phyloP scores from a whole-genome alignment of 352 stramenopile genomes.

The Elongisporangium prolatum region DNA sequence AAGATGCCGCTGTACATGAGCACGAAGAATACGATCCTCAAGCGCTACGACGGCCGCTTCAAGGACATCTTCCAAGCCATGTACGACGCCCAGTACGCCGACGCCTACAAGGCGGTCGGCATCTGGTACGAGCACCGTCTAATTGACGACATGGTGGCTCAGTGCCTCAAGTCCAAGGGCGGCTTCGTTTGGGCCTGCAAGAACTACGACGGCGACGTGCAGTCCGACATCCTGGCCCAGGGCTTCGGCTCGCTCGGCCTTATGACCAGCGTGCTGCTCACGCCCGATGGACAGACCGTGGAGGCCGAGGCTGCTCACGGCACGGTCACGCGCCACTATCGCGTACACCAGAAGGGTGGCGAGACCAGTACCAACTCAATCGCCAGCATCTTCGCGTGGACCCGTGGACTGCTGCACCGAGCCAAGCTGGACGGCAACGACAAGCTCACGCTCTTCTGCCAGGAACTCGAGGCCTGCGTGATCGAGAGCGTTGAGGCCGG shows the following conservation, averaged over 20 bases:
- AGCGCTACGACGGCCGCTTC: conserved; percentile 84
- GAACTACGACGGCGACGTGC: conserved; percentile 91
- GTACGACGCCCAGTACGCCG: conserved; percentile 78
- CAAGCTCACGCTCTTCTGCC: conserved; percentile 62
- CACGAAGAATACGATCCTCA: conserved; percentile 92
- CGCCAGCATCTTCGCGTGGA: conserved; percentile 88
- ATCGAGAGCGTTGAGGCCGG: conserved; percentile 81
- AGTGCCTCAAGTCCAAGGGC: conserved; percentile 85
- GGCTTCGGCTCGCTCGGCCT: conserved; percentile 85
- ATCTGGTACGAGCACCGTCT: conserved; percentile 86
- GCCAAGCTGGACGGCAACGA: conserved; percentile 84
- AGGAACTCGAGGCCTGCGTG: conserved; percentile 70
- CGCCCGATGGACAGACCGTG: conserved; percentile 81
- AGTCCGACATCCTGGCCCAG: conserved; percentile 88
- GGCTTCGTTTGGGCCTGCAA: conserved; percentile 90
- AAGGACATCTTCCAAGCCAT: conserved; percentile 89
- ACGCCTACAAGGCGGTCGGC: conserved; percentile 58
- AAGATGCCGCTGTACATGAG: conserved; percentile 80
- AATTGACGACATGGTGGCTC: conserved; percentile 90
- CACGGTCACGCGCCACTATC: conserved; percentile 88
- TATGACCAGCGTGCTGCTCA: conserved; percentile 86
- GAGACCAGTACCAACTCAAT: conserved; percentile 88
- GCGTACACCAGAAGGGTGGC: conserved; percentile 85
- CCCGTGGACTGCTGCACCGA: conserved; percentile 73
- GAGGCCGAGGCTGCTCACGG: conserved; percentile 87